Evolutionary conservation across 202 grass and related monocot genomes (phyloP).

Genomic region (Elaeis oleifera): DNA sequence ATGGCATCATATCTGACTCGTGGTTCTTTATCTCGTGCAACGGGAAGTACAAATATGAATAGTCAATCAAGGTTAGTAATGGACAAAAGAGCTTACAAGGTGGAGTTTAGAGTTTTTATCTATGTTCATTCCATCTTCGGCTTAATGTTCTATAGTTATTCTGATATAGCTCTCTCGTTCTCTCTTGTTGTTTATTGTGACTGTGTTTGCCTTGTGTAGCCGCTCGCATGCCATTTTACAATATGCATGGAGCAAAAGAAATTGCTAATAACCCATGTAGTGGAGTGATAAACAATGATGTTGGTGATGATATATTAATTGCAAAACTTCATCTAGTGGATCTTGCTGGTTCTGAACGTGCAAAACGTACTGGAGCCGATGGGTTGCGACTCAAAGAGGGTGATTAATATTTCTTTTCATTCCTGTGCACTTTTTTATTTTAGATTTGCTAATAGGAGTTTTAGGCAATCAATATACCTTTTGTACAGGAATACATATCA

Average conservation of each 20-base stretch:
- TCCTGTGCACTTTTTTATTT: background rate
- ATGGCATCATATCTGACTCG: constrained; percentile 66
- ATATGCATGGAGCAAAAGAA: constrained; percentile 89
- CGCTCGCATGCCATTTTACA: constrained; percentile 94
- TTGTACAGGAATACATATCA: constrained; percentile 81
- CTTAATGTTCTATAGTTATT: too few relatives aligned
- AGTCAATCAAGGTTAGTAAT: constrained; percentile 71
- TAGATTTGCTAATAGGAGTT: constrained; percentile 17
- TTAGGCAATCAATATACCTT: background rate
- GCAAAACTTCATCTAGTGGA: constrained; percentile 95
- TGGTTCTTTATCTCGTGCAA: constrained; percentile 72
- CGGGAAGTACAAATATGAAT: constrained; percentile 97
- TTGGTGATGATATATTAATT: constrained; percentile 53
- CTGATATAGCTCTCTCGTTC: too few relatives aligned
- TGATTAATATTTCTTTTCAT: constrained; percentile 3
- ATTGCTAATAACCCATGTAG: constrained; percentile 27
- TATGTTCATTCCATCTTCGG: background rate
- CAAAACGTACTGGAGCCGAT: constrained; percentile 91
- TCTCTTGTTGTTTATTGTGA: too few relatives aligned
- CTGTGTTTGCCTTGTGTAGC: constrained; percentile 37
- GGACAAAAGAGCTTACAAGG: background rate
- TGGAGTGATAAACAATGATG: constrained; percentile 38
- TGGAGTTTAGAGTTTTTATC: background rate
- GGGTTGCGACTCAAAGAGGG: constrained; percentile 97
- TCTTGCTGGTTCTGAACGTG: constrained; percentile 95